Evolutionary conservation across 2,329 filamentous ascomycete species (phyloP).

Genomic region (Ceratocystis alfenasii): DNA sequence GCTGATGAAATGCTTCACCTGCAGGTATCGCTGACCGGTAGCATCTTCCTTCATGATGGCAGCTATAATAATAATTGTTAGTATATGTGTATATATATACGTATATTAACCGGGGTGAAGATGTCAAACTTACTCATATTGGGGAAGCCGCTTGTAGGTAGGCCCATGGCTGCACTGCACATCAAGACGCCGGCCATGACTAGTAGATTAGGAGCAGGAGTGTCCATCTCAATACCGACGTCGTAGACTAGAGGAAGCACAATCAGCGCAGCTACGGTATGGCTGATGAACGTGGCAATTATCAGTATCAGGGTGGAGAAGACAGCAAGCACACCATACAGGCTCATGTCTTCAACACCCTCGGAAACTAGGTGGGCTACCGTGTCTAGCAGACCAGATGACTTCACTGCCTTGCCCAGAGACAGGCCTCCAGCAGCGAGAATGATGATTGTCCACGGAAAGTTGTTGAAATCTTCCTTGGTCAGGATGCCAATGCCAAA

Average conservation of each 20-base stretch:
- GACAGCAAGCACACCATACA: conserved; percentile 78
- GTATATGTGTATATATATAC: not conserved
- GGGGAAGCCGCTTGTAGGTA: conserved; percentile 92
- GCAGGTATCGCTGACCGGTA: conserved; percentile 80
- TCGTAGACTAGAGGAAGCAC: conserved; percentile 81
- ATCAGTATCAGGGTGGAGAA: conserved; percentile 78
- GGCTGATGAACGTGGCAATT: conserved; percentile 93
- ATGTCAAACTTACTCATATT: conserved; percentile 80
- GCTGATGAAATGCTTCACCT: conserved; percentile 88
- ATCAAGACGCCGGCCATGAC: conserved; percentile 94
- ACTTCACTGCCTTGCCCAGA: conserved; percentile 86
- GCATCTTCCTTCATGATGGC: conserved; percentile 99
- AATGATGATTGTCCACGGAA: conserved; percentile 99
- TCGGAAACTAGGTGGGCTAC: conserved; percentile 67
- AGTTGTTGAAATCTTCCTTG: conserved; percentile 99
- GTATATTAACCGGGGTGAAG: not conserved
- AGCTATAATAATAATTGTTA: conserved; percentile 39
- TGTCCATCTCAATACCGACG: conserved; percentile 71
- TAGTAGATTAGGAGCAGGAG: conserved; percentile 84
- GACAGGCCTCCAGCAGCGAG: conserved; percentile 86
- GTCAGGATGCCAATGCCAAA: conserved; percentile 93
- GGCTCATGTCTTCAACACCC: conserved; percentile 60
- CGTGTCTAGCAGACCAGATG: conserved; percentile 80
- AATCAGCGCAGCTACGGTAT: conserved; percentile 92
- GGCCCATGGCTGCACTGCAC: conserved; percentile 90